Conservation (phyloP, 2,329 filamentous ascomycete genomes). For the Xenoacremonium recifei region DNA sequence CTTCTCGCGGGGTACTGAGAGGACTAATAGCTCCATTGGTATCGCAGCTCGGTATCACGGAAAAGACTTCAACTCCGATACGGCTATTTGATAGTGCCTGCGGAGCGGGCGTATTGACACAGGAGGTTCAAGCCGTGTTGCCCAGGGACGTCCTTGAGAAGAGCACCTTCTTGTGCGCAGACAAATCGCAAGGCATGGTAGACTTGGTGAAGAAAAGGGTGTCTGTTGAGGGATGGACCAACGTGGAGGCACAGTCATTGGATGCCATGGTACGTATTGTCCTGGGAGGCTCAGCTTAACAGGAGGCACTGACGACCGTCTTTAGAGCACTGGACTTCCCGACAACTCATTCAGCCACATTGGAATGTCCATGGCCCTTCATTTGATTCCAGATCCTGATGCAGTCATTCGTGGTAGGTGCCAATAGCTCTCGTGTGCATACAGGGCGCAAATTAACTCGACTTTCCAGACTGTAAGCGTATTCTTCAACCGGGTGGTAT, state of each 20-base stretch:
- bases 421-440: too few relatives aligned
- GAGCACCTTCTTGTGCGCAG: conserved; percentile 50
- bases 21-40: conserved; percentile 19
- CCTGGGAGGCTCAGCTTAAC: accelerated
- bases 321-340: conserved; percentile 38
- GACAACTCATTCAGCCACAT: conserved; percentile 42
- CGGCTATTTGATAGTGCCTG: conserved; percentile 52
- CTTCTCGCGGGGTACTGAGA: conserved; percentile 17
- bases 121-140: conserved; percentile 41
- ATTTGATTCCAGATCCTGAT: conserved; percentile 42
- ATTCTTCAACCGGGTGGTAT: conserved; percentile 39
- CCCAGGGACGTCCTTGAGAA: conserved; percentile 34
- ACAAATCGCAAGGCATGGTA: conserved; percentile 44
- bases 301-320: background rate
- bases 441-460: too few relatives aligned
- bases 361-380: conserved; percentile 46
- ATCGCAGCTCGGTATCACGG: conserved; percentile 23
- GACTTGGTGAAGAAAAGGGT: conserved; percentile 38
- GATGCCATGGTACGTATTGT: conserved; percentile 44
- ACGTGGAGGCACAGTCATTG: conserved; percentile 39
- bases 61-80: conserved; percentile 28
- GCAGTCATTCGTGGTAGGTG: conserved; percentile 27
- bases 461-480: conserved; percentile 31
- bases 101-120: conserved; percentile 49
- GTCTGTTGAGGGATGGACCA: conserved; percentile 43